Evolutionary conservation across 257 asterid genomes (phyloP).

Genomic region (Paraleonurus japonicus): DNA sequence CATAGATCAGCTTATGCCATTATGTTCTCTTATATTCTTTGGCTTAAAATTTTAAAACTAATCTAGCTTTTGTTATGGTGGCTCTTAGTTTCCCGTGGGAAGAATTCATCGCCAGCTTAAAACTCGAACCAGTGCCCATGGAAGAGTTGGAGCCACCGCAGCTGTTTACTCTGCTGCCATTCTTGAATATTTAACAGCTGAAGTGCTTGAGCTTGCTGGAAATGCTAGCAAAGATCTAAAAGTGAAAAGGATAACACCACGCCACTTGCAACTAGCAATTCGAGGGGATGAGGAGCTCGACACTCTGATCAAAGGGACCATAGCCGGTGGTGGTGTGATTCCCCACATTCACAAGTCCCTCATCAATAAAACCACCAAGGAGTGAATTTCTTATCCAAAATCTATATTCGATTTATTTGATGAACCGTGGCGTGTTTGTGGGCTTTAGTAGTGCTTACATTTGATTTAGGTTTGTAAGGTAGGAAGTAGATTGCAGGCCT

Average conservation of each 20-base stretch:
- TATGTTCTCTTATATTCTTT: not conserved
- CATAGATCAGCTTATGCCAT: not conserved
- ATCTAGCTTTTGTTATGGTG: not conserved
- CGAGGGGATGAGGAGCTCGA: constrained; percentile 98
- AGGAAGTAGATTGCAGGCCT: constrained; percentile 25
- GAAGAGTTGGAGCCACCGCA: constrained; percentile 95
- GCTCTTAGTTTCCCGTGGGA: constrained; percentile 81
- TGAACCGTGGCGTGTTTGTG: constrained; percentile 12
- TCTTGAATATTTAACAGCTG: constrained; percentile 88
- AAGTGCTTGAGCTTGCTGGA: constrained; percentile 95
- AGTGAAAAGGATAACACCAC: constrained; percentile 92
- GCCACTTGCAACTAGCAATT: constrained; percentile 91
- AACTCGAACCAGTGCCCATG: constrained; percentile 78
- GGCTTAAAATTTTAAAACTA: not conserved
- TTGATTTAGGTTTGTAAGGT: constrained; percentile 21
- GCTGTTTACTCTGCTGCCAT: constrained; percentile 95
- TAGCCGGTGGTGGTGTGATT: constrained; percentile 97
- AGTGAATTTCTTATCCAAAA: constrained; percentile 35
- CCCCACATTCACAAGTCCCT: constrained; percentile 99
- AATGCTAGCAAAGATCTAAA: constrained; percentile 95
- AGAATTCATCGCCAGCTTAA: constrained; percentile 94
- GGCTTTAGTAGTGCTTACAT: constrained; percentile 5
- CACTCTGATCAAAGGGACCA: constrained; percentile 92
- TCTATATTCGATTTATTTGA: constrained; percentile 9
- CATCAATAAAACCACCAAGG: constrained; percentile 97